Base-by-base conservation (phyloP, 495 filamentous ascomycete species). In the Chlorociboria aeruginascens region DNA sequence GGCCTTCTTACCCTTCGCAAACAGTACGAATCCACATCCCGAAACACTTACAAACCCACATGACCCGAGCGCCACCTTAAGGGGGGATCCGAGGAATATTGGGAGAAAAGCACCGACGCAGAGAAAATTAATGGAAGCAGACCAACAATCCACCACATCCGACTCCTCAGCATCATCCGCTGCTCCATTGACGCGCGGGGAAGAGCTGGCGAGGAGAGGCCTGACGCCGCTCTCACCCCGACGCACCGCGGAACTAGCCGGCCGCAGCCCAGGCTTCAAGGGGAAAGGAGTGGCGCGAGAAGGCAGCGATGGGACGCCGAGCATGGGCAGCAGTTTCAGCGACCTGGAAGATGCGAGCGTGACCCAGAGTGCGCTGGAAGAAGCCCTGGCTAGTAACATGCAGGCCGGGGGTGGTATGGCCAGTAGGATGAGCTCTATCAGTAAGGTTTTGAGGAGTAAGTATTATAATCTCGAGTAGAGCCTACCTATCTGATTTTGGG, bases 291-390 rank as follows among this genome's bases (percentile, higher is more conserved):
- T 25, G 20, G 20, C 20, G 20, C 20, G 20, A 43, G 82, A 86
- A 34, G 73, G 79, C 6, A 94, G 87, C 55, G 88, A 94, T 50
- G 88, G 81, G 3, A 89, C 86, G 1, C 92, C 89, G 0, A 98
- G 93, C 55, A 97, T 97, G 85, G 88, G 90, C 1, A 95, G 89
- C 60, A 95, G 89, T 61, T 98, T 94, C 60, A 95, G 89, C 63
- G 92, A 98, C 68, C 70, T 98, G 28, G 93, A 97, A 89, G 90
- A 97, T 69, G 78, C 90, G 7, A 94, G 88, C 40, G 86, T 98
- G 17, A 95, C 90, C 12, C 88, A 95, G 59, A 90, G 85, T 12
- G 90, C 89, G 0, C 70, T 98, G 40, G 92, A 98, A 61, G 92
- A 97, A 55, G 88, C 85, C n/a, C 69, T 95, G 25, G 70, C 89